Conservation (phyloP, 805 yeast species). For the Brettanomyces nanus region DNA sequence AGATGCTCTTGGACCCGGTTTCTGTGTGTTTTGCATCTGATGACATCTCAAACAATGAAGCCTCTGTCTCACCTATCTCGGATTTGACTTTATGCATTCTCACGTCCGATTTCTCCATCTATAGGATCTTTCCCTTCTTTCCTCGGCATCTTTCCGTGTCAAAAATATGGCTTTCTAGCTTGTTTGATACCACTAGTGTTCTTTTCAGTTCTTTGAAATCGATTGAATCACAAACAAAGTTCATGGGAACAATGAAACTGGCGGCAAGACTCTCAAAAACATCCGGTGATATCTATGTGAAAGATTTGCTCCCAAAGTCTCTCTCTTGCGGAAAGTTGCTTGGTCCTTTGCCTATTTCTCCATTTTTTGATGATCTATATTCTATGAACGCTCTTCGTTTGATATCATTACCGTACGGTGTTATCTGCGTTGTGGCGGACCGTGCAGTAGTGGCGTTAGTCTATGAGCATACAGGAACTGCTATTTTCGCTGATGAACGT, state of each 20-base stretch:
- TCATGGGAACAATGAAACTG: slow-evolving; percentile 18
- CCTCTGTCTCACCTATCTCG: slow-evolving; percentile 26
- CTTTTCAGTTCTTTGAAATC: slow-evolving; percentile 18
- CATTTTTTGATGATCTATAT: slow-evolving; percentile 49
- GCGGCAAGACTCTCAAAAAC: slow-evolving; percentile 14
- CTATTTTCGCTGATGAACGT: slow-evolving; percentile 15
- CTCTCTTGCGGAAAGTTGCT: slow-evolving; percentile 16
- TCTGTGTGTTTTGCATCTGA: slow-evolving; percentile 39
- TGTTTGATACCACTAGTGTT: slow-evolving; percentile 20
- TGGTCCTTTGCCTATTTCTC: slow-evolving; percentile 48
- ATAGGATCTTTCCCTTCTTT: slow-evolving; percentile 54
- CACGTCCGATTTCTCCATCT: slow-evolving; percentile 50
- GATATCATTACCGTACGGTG: slow-evolving; percentile 18
- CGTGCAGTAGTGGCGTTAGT: slow-evolving; percentile 15
- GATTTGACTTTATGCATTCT: slow-evolving; percentile 45
- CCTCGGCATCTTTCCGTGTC: slow-evolving; percentile 39
- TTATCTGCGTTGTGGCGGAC: slow-evolving; percentile 16
- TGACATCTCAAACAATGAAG: not conserved
- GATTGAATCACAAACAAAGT: slow-evolving; percentile 4
- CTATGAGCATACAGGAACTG: slow-evolving; percentile 16
- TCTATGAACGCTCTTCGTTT: slow-evolving; percentile 30
- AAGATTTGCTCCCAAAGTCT: slow-evolving; percentile 11
- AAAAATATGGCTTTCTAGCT: slow-evolving; percentile 20
- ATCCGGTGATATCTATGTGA: slow-evolving; percentile 6
- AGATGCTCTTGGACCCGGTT: slow-evolving; percentile 25